A percentile compares a stretch with the other conserved stretches of the same genome.
Conservation (phyloP, 2,329 filamentous ascomycete species). For the Pseudogymnoascus sp. region DNA sequence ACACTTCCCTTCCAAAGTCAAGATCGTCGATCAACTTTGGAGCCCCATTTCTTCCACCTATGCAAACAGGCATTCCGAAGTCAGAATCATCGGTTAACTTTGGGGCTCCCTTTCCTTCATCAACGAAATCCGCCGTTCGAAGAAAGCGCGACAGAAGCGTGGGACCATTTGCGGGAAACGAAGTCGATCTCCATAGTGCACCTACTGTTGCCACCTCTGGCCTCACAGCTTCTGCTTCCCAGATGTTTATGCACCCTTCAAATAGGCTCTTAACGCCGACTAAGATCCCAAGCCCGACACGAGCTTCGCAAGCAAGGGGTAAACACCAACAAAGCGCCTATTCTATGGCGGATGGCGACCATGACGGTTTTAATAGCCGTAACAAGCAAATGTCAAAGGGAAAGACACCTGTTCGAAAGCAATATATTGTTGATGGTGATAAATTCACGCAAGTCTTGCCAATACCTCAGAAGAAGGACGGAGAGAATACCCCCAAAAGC, state of each 20-base stretch:
- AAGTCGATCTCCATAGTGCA: conserved; percentile 13
- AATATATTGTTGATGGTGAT: not conserved
- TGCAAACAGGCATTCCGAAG: not conserved
- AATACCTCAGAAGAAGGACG: not conserved
- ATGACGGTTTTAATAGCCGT: not conserved
- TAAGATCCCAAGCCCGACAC: not conserved
- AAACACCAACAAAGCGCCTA: not conserved
- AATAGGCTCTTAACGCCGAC: not conserved
- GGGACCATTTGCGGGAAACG: conserved; percentile 17
- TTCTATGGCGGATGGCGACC: not conserved
- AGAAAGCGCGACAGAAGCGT: conserved; percentile 18
- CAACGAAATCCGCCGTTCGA: not conserved
- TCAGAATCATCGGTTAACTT: not conserved
- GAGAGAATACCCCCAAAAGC: not conserved
- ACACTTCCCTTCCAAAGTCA: conserved; percentile 1
- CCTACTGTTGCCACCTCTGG: conserved; percentile 19
- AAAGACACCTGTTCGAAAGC: not conserved
- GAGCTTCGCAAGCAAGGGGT: not conserved
- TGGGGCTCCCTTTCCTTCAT: not conserved
- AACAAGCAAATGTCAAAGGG: conserved; percentile 8
- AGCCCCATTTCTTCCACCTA: conserved; percentile 5
- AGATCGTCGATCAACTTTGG: conserved; percentile 1
- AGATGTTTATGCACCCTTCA: conserved; percentile 3
- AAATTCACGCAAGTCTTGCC: not conserved
- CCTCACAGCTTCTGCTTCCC: conserved; percentile 19